Conservation (phyloP, 2,329 filamentous ascomycete genomes). For the Chrysoporthe puriensis region DNA sequence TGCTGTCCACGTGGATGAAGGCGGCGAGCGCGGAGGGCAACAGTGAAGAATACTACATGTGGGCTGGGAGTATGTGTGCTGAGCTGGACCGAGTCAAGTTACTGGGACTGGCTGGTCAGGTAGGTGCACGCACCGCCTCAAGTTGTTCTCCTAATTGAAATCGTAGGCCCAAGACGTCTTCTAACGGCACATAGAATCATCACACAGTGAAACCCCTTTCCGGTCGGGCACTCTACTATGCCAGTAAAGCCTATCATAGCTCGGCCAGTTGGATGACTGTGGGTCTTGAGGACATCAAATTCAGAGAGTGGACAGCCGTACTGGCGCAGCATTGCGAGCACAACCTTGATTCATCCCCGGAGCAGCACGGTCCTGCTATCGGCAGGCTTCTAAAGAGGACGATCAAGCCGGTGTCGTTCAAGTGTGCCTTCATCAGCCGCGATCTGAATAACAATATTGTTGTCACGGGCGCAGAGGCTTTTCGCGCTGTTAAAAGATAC, state of each 20-base stretch:
- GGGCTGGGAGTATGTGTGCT: conserved; percentile 2
- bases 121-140: neutral
- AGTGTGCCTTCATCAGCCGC: conserved; percentile 14
- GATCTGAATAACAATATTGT: neutral
- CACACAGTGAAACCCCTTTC: conserved; percentile 13
- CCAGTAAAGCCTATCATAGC: conserved; percentile 4
- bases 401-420: neutral
- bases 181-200: neutral
- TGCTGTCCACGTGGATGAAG: no score
- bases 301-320: conserved; percentile 10
- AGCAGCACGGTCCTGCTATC: no score
- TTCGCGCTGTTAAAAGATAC: neutral
- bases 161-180: neutral
- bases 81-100: conserved; percentile 6
- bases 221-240: conserved; percentile 10
- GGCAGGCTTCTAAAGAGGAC: neutral
- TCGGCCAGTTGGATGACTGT: neutral
- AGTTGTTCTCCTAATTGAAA: no score
- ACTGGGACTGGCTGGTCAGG: conserved; percentile 10
- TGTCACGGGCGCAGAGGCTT: neutral
- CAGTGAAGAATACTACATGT: neutral
- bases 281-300: conserved; percentile 7
- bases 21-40: no score
- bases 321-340: conserved; percentile 10
- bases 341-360: neutral